Evolutionary conservation across 2,329 filamentous ascomycete species (phyloP), one percentile per base, ranked within the genome.

Genomic region (Aspergillus tamarii): DNA sequence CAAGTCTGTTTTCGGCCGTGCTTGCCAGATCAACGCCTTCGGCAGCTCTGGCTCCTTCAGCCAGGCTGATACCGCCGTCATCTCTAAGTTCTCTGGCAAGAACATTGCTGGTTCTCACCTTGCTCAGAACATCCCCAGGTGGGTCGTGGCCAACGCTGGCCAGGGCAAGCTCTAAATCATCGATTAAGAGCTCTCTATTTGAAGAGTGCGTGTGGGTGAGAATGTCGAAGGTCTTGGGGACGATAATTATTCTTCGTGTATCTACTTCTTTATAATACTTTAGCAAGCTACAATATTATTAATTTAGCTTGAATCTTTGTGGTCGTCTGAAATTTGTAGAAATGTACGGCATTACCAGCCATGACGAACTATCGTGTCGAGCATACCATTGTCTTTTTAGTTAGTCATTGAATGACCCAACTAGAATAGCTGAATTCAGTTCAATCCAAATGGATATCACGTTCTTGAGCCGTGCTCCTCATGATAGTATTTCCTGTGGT

Each of bases 21-120:
- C 69, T 59, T 88, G 86, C 75, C 71, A 84, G 77, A n/a, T 79
- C 60, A 88, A 88, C 74, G 80, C 78, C 14, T 83, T 81, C 66
- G 79, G 78, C 55, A 70, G 61, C 63, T 75, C 73, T 1, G 74
- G 74, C 9, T 59, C 68, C 10, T 71, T 84, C 60, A 67, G 59
- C 46, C 75, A 78, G 58, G 70, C 77, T 16, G 83, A 85, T 69
- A 80, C 81, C 11, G 74, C 73, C 57, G 84, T 88, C 77, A 70
- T 88, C 50, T 59, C 69, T 63, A 79, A 82, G 69, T 87, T 87
- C 74, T 73, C 76, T 57, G 84, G 84, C 64, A 84, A 85, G 81
- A 84, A 80, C 64, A 72, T 87, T 66, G 85, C 85, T 19, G 68
- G 76, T 62, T 82, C 84, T 23, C 59, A 68, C n/a, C 68, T 77